These are phyloP conservation scores for Anisodus tanguticus DNA, from an alignment of 257 asterid genomes.

Conservation along the genomic window DNA sequence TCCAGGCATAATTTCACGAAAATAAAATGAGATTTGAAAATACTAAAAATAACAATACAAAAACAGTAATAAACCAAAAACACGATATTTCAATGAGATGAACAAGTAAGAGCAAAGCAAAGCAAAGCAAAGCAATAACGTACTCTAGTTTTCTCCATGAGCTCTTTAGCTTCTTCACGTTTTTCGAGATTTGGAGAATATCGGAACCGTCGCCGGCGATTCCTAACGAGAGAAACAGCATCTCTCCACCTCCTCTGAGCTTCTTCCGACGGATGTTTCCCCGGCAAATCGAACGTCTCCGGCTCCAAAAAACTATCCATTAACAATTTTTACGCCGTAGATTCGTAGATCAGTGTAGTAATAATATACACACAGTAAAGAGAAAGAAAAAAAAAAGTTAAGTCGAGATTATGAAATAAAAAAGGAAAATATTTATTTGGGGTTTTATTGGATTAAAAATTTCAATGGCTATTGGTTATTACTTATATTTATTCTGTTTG, in stretches of 20 bases:
- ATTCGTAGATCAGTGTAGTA: neutral
- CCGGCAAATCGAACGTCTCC: constrained; percentile 71
- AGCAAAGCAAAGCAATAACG: constrained; percentile 26
- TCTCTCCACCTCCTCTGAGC: constrained; percentile 71
- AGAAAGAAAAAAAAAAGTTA: neutral
- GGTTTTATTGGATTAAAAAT: neutral
- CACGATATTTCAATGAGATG: no score
- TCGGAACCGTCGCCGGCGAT: constrained; percentile 78
- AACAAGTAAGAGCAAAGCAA: neutral
- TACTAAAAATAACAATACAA: no score
- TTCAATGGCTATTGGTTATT: neutral
- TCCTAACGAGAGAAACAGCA: constrained; percentile 71
- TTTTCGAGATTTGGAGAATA: constrained; percentile 75
- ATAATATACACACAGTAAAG: neutral
- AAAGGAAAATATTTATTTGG: neutral
- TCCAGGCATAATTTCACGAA: no score
- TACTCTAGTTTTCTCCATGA: constrained; percentile 65
- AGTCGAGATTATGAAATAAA: neutral
- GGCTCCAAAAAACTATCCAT: constrained; percentile 30
- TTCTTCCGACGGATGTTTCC: constrained; percentile 59
- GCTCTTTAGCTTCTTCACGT: constrained; percentile 68
- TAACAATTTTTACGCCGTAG: neutral
- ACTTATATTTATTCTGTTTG: neutral
- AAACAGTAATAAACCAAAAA: no score
- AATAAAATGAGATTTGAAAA: no score